Base-by-base conservation (phyloP, 257 asterid species). In the Lithospermum erythrorhizon region DNA sequence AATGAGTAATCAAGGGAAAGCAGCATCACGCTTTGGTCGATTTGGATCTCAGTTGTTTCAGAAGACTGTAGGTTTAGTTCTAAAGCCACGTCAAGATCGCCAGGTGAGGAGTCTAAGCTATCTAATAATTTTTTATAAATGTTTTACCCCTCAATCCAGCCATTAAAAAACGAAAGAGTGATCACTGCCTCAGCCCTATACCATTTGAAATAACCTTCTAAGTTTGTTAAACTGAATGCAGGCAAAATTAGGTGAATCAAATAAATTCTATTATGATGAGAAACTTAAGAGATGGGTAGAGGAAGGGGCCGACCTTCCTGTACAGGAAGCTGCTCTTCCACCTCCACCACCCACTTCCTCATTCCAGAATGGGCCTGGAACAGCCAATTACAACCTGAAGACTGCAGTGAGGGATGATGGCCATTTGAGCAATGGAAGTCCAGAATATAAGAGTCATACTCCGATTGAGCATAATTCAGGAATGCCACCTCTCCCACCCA, bases 271-370 rank as follows among this genome's bases (percentile, higher is more conserved):
- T 71, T 93, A 82, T 59, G 95, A 89, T 48, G 95, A 86, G 63
- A 82, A 86, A 61, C 95, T 86, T 62, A 86, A 89, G 81, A 84
- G 96, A 75, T 93, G 98, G 98, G 96, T 93, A 58, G 97, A 89
- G 82, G 95, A 89, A 82, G 97, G 98, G 30, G 90, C 79, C 53
- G 87, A 65, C 35, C 79, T 78, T 57, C 91, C 94, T 23, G 78
- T 86, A 30, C 83, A 73, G 67, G 97, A 86, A 79, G 73, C 85
- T 2, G 81, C 81, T 59, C 81, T 77, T 74, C 82, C 95, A 59
- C 94, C 98, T 30, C 95, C 97, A 61, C 97, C 98, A 22, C 63
- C 83, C 0, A 48, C 83, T 63, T 56, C 94, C n/a, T 78, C 68
- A 73, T 89, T 89, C 65, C 94, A 80, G 82, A 89, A 89, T 76